Percentiles rank a stretch among this genome's conserved stretches.
Evolutionary conservation across 1,139 yeast genomes (phyloP).

Genomic region (Blastobotrys apis): DNA sequence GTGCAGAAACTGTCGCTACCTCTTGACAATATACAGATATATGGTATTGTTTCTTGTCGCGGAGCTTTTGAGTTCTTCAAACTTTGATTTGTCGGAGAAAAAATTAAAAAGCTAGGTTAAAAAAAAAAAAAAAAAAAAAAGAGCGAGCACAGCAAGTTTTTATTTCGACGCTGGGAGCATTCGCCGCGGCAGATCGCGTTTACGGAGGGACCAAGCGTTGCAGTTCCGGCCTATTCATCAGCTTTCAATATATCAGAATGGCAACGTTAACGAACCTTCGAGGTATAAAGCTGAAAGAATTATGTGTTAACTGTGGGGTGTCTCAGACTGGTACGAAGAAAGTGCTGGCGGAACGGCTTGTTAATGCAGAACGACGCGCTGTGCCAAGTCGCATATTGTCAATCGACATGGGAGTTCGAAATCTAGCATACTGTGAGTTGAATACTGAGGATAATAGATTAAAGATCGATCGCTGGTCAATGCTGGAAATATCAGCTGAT

Average conservation of each 20-base stretch:
- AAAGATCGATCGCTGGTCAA: constrained; percentile 41
- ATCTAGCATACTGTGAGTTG: constrained; percentile 40
- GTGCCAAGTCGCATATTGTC: constrained; percentile 29
- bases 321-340: constrained; percentile 26
- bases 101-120: no score
- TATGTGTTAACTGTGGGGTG: constrained; percentile 26
- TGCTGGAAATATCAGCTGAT: constrained; percentile 38
- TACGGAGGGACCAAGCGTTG: no score
- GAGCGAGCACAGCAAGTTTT: no score
- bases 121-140: no score
- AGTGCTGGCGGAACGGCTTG: constrained; percentile 18
- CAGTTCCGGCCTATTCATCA: not conserved
- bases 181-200: no score
- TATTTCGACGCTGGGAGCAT: no score
- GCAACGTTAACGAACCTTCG: not conserved
- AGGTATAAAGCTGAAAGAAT: constrained; percentile 10
- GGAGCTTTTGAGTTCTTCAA: no score
- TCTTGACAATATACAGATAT: no score
- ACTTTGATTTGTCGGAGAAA: no score
- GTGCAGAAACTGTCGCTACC: no score
- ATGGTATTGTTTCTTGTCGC: no score
- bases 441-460: not conserved
- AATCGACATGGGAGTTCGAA: constrained; percentile 43
- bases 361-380: not conserved
- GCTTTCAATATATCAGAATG: not conserved